phyloP scores from a whole-genome alignment of 2,329 filamentous ascomycete species.

The Dendrostoma leiphaemia region DNA sequence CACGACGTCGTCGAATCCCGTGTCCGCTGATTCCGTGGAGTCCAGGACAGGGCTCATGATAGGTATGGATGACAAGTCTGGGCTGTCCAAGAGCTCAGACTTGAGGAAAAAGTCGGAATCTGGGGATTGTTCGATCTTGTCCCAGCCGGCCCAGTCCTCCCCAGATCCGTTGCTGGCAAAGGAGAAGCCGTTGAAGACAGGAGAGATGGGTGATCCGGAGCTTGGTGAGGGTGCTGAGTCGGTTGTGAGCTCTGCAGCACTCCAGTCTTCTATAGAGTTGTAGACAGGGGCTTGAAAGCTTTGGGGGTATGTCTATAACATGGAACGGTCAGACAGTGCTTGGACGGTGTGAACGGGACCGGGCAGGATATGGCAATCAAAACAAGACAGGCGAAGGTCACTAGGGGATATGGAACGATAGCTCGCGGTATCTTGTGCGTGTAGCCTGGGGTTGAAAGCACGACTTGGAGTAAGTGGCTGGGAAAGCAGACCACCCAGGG shows the following conservation, averaged over 20 bases:
- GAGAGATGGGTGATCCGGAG: conserved; percentile 28
- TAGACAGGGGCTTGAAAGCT: conserved; percentile 19
- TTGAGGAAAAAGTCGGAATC: conserved; percentile 31
- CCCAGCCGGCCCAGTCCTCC: conserved; percentile 31
- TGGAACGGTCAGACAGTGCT: neutral
- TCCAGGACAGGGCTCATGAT: conserved; percentile 33
- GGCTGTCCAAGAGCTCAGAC: conserved; percentile 29
- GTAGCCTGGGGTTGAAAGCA: too few relatives aligned
- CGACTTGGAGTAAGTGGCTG: too few relatives aligned
- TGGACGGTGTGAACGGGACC: neutral
- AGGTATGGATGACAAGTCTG: conserved; percentile 26
- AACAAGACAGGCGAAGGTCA: too few relatives aligned
- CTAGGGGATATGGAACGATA: neutral
- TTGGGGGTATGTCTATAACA: conserved; percentile 6
- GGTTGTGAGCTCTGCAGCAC: conserved; percentile 30
- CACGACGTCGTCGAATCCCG: conserved; percentile 19
- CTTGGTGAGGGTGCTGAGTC: conserved; percentile 35
- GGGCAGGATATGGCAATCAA: too few relatives aligned
- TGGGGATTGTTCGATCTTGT: conserved; percentile 27
- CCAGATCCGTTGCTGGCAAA: conserved; percentile 27
- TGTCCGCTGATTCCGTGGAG: conserved; percentile 30
- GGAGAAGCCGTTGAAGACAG: conserved; percentile 29
- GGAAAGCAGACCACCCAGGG: conserved; percentile 7
- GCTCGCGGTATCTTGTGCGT: too few relatives aligned
- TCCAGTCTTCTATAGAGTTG: conserved; percentile 29